Conservation (phyloP, 1,139 yeast genomes). For the Kurtzmaniella quercitrusa region DNA sequence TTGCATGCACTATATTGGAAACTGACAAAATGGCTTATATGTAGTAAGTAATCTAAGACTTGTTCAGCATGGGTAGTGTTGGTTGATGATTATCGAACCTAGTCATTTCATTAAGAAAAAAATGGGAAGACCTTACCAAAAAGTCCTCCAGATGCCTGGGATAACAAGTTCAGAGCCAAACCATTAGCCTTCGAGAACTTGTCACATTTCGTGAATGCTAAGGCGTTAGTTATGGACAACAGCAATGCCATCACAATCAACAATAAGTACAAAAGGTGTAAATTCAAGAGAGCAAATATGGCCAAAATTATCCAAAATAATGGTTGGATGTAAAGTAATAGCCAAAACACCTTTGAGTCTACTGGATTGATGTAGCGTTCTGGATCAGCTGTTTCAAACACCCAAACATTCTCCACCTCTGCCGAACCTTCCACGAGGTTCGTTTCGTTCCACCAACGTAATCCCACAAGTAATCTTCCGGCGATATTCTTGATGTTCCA, state of each 20-base stretch:
- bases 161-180: conserved; percentile 47
- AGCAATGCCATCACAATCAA: conserved; percentile 63
- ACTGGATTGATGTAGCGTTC: conserved; percentile 82
- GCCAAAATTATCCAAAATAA: conserved; percentile 72
- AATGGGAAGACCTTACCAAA: conserved; percentile 52
- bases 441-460: conserved; percentile 92
- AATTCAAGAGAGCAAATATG: conserved; percentile 69
- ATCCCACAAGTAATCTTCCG: conserved; percentile 84
- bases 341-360: conserved; percentile 88
- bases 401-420: conserved; percentile 70
- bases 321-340: conserved; percentile 71
- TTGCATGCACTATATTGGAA: no score
- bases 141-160: conserved; percentile 45
- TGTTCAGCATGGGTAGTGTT: background rate
- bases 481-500: conserved; percentile 92
- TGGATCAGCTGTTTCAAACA: conserved; percentile 84
- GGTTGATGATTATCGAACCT: no score
- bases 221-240: conserved; percentile 73
- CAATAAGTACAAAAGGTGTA: conserved; percentile 71
- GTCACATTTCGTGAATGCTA: conserved; percentile 90
- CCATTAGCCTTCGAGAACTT: conserved; percentile 80
- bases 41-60: no score
- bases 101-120: conserved; percentile 3
- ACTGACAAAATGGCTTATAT: no score
- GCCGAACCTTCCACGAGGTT: conserved; percentile 35